Evolutionary conservation across 2,329 filamentous ascomycete genomes (phyloP).

Genomic region (Mariannaea elegans): DNA sequence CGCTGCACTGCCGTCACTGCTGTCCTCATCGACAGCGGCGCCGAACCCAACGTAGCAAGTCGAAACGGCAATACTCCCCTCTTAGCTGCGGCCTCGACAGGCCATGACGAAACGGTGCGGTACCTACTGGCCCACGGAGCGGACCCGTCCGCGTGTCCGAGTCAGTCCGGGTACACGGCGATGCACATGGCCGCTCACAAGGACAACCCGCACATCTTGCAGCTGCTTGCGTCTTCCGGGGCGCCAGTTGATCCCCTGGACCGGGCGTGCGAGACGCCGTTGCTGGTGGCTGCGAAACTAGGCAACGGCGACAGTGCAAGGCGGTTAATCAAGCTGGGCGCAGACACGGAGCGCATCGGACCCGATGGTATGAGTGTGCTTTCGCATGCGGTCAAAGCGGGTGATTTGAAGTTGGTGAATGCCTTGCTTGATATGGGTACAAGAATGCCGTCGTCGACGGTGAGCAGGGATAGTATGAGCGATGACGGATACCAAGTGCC

Average conservation of each 20-base stretch:
- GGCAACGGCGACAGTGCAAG: slow-evolving; percentile 36
- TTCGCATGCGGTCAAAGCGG: slow-evolving; percentile 39
- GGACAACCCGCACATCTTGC: slow-evolving; percentile 35
- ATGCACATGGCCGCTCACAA: slow-evolving; percentile 43
- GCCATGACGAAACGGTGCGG: slow-evolving; percentile 41
- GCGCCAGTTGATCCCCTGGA: slow-evolving; percentile 36
- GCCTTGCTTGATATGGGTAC: slow-evolving; percentile 35
- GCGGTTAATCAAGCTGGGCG: slow-evolving; percentile 36
- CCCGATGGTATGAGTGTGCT: slow-evolving; percentile 42
- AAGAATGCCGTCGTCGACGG: slow-evolving; percentile 25
- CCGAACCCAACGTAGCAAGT: slow-evolving; percentile 37
- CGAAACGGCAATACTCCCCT: slow-evolving; percentile 41
- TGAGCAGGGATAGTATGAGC: slow-evolving; percentile 17
- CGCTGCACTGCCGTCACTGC: slow-evolving; percentile 40
- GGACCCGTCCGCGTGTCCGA: slow-evolving; percentile 32
- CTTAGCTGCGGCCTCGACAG: slow-evolving; percentile 37
- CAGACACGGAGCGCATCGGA: slow-evolving; percentile 38
- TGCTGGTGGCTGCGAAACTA: slow-evolving; percentile 40
- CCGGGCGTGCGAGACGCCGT: slow-evolving; percentile 37
- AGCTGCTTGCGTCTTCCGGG: slow-evolving; percentile 33
- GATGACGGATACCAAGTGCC: slow-evolving; percentile 35
- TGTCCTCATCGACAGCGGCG: slow-evolving; percentile 37
- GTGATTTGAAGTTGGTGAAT: slow-evolving; percentile 34
- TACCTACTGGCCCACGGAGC: slow-evolving; percentile 39
- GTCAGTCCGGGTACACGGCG: slow-evolving; percentile 37